Evolutionary conservation across 1,284 basidiomycete species (phyloP).

Genomic region (Sanghuangporus baumii): DNA sequence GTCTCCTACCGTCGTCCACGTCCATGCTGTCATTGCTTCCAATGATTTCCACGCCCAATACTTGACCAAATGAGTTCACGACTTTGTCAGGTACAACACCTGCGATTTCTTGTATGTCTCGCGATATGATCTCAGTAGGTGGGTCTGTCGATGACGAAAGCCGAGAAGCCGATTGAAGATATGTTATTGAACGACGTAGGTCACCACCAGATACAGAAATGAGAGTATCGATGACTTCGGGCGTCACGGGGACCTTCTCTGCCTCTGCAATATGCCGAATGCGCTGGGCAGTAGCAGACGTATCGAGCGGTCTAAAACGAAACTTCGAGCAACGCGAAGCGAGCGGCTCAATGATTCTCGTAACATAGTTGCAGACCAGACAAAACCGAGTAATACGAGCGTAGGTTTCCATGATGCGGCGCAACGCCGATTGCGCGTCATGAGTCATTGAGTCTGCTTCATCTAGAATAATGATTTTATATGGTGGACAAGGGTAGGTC

Average conservation of each 20-base stretch:
- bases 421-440: constrained; percentile 93
- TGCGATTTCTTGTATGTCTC: constrained; percentile 93
- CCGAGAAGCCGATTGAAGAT: constrained; percentile 92
- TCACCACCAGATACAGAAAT: constrained; percentile 87
- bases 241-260: constrained; percentile 48
- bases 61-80: constrained; percentile 63
- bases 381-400: constrained; percentile 97
- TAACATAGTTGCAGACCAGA: constrained; percentile 99
- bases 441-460: constrained; percentile 99
- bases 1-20: constrained; percentile 33
- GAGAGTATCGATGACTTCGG: constrained; percentile 62
- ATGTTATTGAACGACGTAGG: constrained; percentile 96
- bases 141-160: constrained; percentile 68
- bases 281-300: constrained; percentile 68
- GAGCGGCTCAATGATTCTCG: constrained; percentile 96
- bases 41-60: constrained; percentile 71
- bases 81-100: constrained; percentile 84
- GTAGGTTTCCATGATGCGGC: constrained; percentile 98
- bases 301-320: constrained; percentile 91
- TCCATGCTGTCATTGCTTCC: constrained; percentile 42
- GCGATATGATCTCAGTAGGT: constrained; percentile 65
- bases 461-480: constrained; percentile 98
- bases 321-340: constrained; percentile 99
- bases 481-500: constrained; percentile 92
- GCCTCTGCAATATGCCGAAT: constrained; percentile 75